These are phyloP conservation scores for Lasiodiplodia sp. DNA, from an alignment of 2,329 filamentous ascomycete species.

Conservation along the genomic window DNA sequence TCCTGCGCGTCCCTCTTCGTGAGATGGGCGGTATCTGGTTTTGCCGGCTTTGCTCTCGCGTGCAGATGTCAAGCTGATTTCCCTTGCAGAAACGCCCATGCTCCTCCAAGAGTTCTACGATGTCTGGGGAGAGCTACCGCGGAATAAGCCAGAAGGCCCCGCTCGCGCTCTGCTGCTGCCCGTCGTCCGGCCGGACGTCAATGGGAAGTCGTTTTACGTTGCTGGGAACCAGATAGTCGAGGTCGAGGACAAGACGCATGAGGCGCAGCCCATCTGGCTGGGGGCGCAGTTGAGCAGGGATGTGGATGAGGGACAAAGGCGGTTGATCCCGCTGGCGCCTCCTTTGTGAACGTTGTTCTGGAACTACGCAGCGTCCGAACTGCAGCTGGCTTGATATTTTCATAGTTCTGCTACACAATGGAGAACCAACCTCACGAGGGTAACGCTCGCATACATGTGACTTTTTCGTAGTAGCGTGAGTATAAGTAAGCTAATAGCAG, in stretches of 20 bases:
- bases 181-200: constrained; percentile 34
- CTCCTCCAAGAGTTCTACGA: constrained; percentile 30
- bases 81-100: constrained; percentile 28
- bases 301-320: constrained; percentile 35
- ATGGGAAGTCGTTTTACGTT: constrained; percentile 38
- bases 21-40: fast-evolving
- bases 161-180: constrained; percentile 37
- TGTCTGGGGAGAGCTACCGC: constrained; percentile 35
- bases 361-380: not conserved
- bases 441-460: too few species aligned
- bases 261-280: constrained; percentile 38
- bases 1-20: too few species aligned
- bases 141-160: constrained; percentile 37
- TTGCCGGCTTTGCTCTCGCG: too few species aligned
- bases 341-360: not conserved
- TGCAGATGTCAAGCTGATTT: too few species aligned
- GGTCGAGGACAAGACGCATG: constrained; percentile 39
- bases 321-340: constrained; percentile 25
- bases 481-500: too few species aligned
- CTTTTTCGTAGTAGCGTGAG: too few species aligned
- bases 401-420: too few species aligned
- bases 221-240: constrained; percentile 37
- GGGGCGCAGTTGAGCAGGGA: constrained; percentile 37
- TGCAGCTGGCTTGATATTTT: too few species aligned
- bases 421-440: too few species aligned